Base-by-base conservation (phyloP, 2,329 filamentous ascomycete species). In the Penicillium polonicum region DNA sequence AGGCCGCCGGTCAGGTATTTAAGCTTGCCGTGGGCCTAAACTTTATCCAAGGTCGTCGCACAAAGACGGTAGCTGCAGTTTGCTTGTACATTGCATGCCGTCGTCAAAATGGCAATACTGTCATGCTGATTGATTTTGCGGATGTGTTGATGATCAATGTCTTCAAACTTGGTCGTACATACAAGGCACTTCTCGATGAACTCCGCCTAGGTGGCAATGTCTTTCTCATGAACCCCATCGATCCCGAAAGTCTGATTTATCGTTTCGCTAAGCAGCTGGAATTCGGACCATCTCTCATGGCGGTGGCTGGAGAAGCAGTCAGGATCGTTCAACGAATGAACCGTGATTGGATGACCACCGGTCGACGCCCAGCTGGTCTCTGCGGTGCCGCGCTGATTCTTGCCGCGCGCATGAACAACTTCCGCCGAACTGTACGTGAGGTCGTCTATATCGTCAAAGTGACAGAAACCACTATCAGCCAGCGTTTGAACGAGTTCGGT, bases 391-490 rank as follows among this genome's bases (percentile, higher is more conserved):
- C 92, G 65, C 83, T 99, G 48, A 90, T 99, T 60, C 88, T 99
- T 73, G 94, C 94, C 7, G 93, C 94, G 9, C 89, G 94, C 52
- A 97, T 97, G 89, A 96, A 97, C 82, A 97, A 97, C 75, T 99
- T 95, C 72, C 89, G 93, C 44, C 88, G 94, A 19, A 96, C 92
- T 0, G 87, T 96, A 13, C 86, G 92, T 31, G 94, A 99, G 75
- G 90, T 99, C 9, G 93, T 97, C n/a, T 97, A 96, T 72, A 90
- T 97, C 38, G 93, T 97, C 72, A 97, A 97, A 72, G 92, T 97
- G 50, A 95, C 92, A 42, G 95, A 95, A 64, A 85, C 91, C 60
- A 99, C 94, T 8, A 91, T 99, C 59, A 89, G 92, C 69, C 91
- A 93, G 72, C 91, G 94, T 60, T 79, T 99, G 10, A 88, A 92